Conservation (phyloP, 23 red algal genomes). For the Gracilaria vermiculophylla region DNA sequence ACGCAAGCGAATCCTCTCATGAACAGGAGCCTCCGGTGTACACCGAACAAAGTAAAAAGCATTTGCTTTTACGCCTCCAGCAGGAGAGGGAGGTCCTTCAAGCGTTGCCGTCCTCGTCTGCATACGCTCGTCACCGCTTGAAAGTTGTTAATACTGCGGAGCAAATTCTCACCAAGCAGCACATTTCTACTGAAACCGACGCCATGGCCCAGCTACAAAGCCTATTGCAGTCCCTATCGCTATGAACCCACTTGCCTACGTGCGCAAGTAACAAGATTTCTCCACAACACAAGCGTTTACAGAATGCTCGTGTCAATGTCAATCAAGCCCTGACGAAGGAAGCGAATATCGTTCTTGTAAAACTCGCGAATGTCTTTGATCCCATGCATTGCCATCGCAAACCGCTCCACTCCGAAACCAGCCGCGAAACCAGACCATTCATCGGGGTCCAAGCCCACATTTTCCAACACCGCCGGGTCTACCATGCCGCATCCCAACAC, state of each 20-base stretch:
- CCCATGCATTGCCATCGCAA: constrained; percentile 83
- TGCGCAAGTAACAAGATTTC: background rate
- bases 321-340: constrained; percentile 66
- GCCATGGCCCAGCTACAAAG: background rate
- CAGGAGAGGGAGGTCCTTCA: background rate
- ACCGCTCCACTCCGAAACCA: constrained; percentile 89
- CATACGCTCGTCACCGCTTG: constrained; percentile 3
- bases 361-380: constrained; percentile 81
- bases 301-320: constrained; percentile 16
- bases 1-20: background rate
- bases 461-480: constrained; percentile 76
- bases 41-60: background rate
- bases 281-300: background rate
- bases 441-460: constrained; percentile 72
- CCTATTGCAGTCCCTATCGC: background rate
- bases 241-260: background rate
- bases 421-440: constrained; percentile 79
- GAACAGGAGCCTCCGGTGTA: background rate
- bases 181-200: background rate
- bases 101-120: background rate
- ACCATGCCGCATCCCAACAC: constrained; percentile 87
- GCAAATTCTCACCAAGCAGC: background rate
- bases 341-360: constrained; percentile 64
- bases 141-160: constrained; percentile 5
- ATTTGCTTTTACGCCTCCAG: background rate